Base-by-base conservation (phyloP, 2,329 filamentous ascomycete genomes). In the Triangularia setosa region DNA sequence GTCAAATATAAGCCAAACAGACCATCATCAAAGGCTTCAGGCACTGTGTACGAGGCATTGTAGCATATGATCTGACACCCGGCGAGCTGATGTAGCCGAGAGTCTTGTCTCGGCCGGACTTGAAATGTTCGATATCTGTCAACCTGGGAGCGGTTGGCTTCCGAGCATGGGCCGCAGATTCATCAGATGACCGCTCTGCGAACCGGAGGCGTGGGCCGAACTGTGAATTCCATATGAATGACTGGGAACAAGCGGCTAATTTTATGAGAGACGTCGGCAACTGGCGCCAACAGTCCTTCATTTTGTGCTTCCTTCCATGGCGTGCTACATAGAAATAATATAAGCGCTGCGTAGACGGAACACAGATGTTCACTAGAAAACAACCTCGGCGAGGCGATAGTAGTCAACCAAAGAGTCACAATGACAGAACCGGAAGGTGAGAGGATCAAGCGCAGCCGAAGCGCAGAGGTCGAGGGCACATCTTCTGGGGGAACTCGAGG, bases 1-100 rank as follows among this genome's bases (percentile, higher is more conserved):
- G 55, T 57, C 59, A 59, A 64, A 64, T 59, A 59, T 61, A 65
- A 61, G 23, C n/a, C 56, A 67, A 55, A 61, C 61, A 60, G 35
- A 11, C 35, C 35, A 8, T 44, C 35, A 44, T 44, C 35, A 44
- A 44, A 44, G n/a, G 35, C 54, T 14, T 64, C 55, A 16, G 28
- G 8, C 18, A 18, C 24, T 23, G 57, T 30, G 18, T 33, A 14
- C 4, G 28, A 33, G 23, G 55, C 28, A 21, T 18, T 48, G n/a
- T 8, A 4, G n/a, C 16, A 40, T 44, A 16, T 44, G 35, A 14
- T 44, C 7, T 44, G 16, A 16, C 35, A 44, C 35, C 18, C 35
- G 35, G 12, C 12, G 30, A 14, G 14, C 30, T 35, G 30, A 35
- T 40, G 33, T 14, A 40, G n/a, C 33, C 33, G 33, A 40, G 18